Evolutionary conservation across 2,329 filamentous ascomycete species (phyloP), one percentile per base, ranked within the genome.

Genomic region (Hysterium pulicare): DNA sequence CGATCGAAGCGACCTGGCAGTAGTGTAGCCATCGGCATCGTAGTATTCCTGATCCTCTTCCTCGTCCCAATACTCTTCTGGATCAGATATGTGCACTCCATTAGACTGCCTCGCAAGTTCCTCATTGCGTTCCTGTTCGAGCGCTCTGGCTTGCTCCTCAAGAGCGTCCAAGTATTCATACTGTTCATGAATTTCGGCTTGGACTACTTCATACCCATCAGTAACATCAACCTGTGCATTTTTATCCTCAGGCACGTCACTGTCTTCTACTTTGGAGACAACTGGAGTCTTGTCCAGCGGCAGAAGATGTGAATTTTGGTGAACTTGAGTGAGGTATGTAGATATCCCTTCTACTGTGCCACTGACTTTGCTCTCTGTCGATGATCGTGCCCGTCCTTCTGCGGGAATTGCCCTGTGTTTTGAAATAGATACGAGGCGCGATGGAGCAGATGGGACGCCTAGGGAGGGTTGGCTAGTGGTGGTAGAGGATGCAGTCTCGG

Each of bases 1-100:
- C 9, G 87, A 90, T 53, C 85, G 83, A 30, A 87, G 83, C 2
- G 88, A 93, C 19, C 83, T 83, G 44, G 87, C 87, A 17, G 86
- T 90, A 45, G 85, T 85, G 54, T 83, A 84, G 17, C 78, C 80
- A 59, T 83, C 80, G n/a, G 82, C 79, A 39, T 82, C 80, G 46
- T 80, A 81, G 49, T 90, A 87, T 10, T 87, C 84, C 17, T 89
- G 82, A 31, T 86, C 86, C 20, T 91, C 84, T n/a, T 82, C 77
- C 19, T 75, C 63, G 13, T 87, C 83, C 84, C 83, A 89, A 55
- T 83, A 86, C 61, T 90, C 86, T 53, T 88, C 84, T 0, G 76
- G 68, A 51, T 84, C 81, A 6, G 58, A 53, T 20, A 41, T 45
- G 15, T 39, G 40, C n/a, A 51, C 33, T 11, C 32, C 44, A 13